Conservation (phyloP, 176 grass and related monocot species). For the Leersia perrieri region DNA sequence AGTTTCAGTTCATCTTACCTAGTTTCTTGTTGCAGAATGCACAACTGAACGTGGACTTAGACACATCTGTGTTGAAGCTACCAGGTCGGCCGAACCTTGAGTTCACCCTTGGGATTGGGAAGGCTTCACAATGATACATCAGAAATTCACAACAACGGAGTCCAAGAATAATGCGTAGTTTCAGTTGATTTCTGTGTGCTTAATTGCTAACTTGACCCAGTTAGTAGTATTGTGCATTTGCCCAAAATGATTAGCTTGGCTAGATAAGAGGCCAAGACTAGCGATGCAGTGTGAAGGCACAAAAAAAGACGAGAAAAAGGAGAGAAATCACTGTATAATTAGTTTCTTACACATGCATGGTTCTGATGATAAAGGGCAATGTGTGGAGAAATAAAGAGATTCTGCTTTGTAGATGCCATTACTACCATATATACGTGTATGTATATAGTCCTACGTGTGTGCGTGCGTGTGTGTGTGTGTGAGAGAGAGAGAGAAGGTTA, state of each 20-base stretch:
- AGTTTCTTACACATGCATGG: not conserved
- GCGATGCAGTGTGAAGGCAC: not conserved
- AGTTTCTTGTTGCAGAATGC: conserved; percentile 17
- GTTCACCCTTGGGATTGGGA: conserved; percentile 44
- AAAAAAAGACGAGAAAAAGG: not conserved
- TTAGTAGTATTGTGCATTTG: not conserved
- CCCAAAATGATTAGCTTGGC: not conserved
- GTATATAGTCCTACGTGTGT: not conserved
- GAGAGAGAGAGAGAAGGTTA: not conserved
- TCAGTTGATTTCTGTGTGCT: not conserved
- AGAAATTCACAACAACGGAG: not conserved
- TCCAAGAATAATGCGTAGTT: not conserved
- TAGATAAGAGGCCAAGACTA: not conserved
- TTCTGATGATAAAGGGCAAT: conserved; percentile 1
- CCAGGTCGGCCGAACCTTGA: conserved; percentile 44
- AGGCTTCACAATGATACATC: not conserved
- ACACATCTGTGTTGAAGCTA: conserved; percentile 33
- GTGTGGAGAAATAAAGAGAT: not conserved
- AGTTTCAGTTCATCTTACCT: not conserved
- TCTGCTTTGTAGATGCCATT: not conserved
- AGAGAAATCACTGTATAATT: not conserved
- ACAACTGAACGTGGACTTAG: conserved; percentile 25
- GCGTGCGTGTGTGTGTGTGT: not conserved
- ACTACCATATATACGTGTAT: not conserved
- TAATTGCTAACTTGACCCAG: not conserved